Conservation (phyloP, 1,284 basidiomycete genomes). For the Ceratobasidium theobromae region DNA sequence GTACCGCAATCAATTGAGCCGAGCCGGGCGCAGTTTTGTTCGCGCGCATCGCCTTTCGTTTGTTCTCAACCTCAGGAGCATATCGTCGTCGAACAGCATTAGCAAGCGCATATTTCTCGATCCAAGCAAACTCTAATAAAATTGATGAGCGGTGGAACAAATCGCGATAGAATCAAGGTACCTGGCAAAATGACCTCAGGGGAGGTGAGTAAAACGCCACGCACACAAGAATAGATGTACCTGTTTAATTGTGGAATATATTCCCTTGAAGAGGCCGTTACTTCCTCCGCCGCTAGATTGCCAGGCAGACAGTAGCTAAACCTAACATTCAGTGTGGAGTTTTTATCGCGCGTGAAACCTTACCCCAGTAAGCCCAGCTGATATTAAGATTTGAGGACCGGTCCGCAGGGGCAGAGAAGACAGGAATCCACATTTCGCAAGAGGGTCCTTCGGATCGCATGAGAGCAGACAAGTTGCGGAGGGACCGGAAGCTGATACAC, state of each 20-base stretch:
- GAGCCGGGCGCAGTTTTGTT: slow-evolving; percentile 31
- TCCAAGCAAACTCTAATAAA: slow-evolving; percentile 29
- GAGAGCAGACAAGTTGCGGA: slow-evolving; percentile 25
- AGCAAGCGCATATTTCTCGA: slow-evolving; percentile 30
- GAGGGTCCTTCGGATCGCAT: slow-evolving; percentile 4
- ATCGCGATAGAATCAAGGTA: neutral
- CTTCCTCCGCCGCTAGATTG: slow-evolving; percentile 34
- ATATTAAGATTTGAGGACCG: slow-evolving; percentile 33
- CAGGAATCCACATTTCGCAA: slow-evolving; percentile 30
- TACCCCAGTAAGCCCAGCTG: slow-evolving; percentile 32
- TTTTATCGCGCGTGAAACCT: neutral
- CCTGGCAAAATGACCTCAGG: slow-evolving; percentile 23
- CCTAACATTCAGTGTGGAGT: neutral
- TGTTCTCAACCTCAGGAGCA: slow-evolving; percentile 25
- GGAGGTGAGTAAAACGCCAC: neutral
- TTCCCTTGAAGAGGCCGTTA: slow-evolving; percentile 31
- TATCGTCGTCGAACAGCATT: slow-evolving; percentile 33
- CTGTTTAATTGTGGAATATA: slow-evolving; percentile 27
- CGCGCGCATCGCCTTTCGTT: slow-evolving; percentile 6
- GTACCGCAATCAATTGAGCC: slow-evolving; percentile 33
- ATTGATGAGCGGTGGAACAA: neutral
- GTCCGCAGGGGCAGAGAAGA: slow-evolving; percentile 30
- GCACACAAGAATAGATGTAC: neutral
- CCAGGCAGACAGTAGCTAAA: slow-evolving; percentile 29
- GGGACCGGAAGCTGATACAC: neutral